Percentiles rank a stretch among this genome's conserved stretches.
Conservation (phyloP, 768 basidiomycete genomes). For the Sarcomyxa edulis region DNA sequence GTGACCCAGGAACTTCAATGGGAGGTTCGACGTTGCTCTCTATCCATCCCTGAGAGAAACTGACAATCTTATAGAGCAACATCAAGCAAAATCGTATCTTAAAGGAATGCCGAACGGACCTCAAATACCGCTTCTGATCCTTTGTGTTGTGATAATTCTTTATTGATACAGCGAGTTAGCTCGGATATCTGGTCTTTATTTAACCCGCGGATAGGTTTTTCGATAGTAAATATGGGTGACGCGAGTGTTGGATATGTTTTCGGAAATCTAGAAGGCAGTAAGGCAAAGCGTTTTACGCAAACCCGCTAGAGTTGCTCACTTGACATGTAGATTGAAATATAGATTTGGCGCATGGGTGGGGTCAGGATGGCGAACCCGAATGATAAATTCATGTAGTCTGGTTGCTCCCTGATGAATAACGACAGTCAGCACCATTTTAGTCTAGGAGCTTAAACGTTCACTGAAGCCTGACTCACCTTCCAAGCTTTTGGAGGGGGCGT, state of each 20-base stretch:
- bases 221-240: slow-evolving; percentile 60
- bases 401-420: slow-evolving; percentile 48
- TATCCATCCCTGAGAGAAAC: slow-evolving; percentile 70
- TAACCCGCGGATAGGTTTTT: slow-evolving; percentile 61
- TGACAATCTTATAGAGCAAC: slow-evolving; percentile 45
- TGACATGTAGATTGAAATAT: slow-evolving; percentile 63
- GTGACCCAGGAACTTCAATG: slow-evolving; percentile 58
- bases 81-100: slow-evolving; percentile 7
- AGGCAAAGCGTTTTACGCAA: slow-evolving; percentile 1
- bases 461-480: slow-evolving; percentile 47
- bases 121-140: slow-evolving; percentile 80
- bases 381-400: slow-evolving; percentile 70
- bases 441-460: slow-evolving; percentile 7
- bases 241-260: slow-evolving; percentile 78
- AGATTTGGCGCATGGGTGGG: slow-evolving; percentile 49
- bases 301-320: slow-evolving; percentile 35
- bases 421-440: slow-evolving; percentile 10
- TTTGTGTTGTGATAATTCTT: slow-evolving; percentile 57
- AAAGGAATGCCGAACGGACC: slow-evolving; percentile 35
- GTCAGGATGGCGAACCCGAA: slow-evolving; percentile 66
- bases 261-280: slow-evolving; percentile 49
- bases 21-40: slow-evolving; percentile 48
- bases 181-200: slow-evolving; percentile 49
- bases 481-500: slow-evolving; percentile 74
- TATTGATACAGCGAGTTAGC: slow-evolving; percentile 54